These are phyloP conservation scores for Erodium chrysanthum DNA, from an alignment of 441 rosid species.

Conservation along the genomic window DNA sequence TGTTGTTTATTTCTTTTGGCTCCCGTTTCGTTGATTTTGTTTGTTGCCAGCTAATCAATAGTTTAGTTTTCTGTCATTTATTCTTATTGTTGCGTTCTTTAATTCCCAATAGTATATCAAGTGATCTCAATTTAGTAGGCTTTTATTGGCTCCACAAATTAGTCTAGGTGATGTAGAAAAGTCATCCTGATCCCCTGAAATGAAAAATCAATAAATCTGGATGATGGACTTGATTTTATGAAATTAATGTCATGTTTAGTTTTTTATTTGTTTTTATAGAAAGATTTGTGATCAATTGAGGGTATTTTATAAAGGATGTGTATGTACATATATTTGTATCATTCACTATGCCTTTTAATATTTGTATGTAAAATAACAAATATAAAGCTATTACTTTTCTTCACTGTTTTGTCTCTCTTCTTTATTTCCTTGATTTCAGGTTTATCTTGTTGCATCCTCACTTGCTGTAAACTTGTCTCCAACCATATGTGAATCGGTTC, in stretches of 20 bases:
- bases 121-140: not conserved
- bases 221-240: not conserved
- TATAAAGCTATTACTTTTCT: not conserved
- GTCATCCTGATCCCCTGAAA: not conserved
- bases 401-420: not conserved
- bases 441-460: slow-evolving; percentile 33
- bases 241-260: not conserved
- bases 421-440: slow-evolving; percentile 42
- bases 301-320: not conserved
- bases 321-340: not conserved
- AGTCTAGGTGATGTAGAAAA: not conserved
- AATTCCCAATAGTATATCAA: not conserved
- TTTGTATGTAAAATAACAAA: not conserved
- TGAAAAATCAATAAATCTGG: not conserved
- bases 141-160: not conserved
- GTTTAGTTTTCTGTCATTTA: too few relatives aligned
- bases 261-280: not conserved
- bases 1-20: too few relatives aligned
- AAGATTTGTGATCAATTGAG: not conserved
- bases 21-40: too few relatives aligned
- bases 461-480: slow-evolving; percentile 49
- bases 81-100: not conserved
- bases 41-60: too few relatives aligned
- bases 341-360: not conserved
- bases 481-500: slow-evolving; percentile 38